Evolutionary conservation across 2,329 filamentous ascomycete species (phyloP).

Genomic region (Ceratocystiopsis minuta): DNA sequence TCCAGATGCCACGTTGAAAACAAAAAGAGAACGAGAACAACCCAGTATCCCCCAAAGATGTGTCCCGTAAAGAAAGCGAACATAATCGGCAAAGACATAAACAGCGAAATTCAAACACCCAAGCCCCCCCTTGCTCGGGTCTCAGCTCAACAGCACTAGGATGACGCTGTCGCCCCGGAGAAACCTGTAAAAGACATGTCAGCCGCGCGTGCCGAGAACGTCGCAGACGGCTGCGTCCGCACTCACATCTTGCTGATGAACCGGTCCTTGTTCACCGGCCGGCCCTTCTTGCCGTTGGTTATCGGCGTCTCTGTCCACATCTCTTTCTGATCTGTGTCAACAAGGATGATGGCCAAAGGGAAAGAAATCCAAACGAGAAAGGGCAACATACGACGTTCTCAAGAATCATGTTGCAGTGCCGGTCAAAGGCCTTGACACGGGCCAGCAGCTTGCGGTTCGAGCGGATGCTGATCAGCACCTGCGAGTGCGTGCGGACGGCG

Average conservation of each 20-base stretch:
- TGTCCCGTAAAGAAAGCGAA: not conserved
- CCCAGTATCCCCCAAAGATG: not conserved
- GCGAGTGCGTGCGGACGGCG: conserved; percentile 81
- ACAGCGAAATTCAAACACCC: not conserved
- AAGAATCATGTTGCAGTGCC: conserved; percentile 77
- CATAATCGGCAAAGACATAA: no score
- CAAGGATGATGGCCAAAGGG: not conserved
- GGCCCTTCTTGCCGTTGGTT: conserved; percentile 71
- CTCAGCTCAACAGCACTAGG: conserved; percentile 60
- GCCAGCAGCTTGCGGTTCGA: conserved; percentile 97
- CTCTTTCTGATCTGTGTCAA: conserved; percentile 42
- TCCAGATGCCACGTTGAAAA: no score
- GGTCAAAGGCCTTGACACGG: conserved; percentile 93
- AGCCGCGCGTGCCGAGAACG: not conserved
- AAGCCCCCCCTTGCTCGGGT: no score
- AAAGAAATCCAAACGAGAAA: no score
- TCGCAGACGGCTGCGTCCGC: not conserved
- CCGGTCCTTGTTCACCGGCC: conserved; percentile 89
- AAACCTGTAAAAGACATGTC: conserved; percentile 39
- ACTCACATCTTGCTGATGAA: conserved; percentile 84
- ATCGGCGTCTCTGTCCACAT: conserved; percentile 98
- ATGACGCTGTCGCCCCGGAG: conserved; percentile 77
- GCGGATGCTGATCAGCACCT: conserved; percentile 91
- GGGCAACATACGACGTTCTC: conserved; percentile 14
- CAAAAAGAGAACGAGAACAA: not conserved